These are phyloP conservation scores for Leucosporidium yakuticum DNA, from an alignment of 768 basidiomycete species.

Conservation along the genomic window DNA sequence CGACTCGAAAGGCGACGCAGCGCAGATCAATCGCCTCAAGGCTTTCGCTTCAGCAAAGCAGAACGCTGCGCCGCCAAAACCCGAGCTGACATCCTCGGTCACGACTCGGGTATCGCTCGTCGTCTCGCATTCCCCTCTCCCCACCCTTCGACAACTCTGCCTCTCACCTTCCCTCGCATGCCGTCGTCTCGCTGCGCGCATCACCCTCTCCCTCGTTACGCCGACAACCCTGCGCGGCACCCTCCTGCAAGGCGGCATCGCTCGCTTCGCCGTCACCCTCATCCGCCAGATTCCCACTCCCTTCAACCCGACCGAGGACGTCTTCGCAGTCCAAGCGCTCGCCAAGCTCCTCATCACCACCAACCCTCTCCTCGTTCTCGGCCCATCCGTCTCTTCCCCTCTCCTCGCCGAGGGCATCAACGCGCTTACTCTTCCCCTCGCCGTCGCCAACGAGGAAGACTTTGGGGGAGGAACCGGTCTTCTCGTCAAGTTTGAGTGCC, in stretches of 20 bases:
- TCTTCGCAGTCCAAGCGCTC: slow-evolving; percentile 67
- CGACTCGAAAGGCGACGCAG: slow-evolving; percentile 67
- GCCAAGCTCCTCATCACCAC: slow-evolving; percentile 90
- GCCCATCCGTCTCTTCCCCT: slow-evolving; percentile 69
- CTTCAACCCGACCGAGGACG: slow-evolving; percentile 14
- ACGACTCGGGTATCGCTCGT: slow-evolving; percentile 8
- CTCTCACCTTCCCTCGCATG: slow-evolving; percentile 12
- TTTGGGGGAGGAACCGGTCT: slow-evolving; percentile 49
- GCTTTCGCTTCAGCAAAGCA: slow-evolving; percentile 50
- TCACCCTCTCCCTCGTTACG: slow-evolving; percentile 31
- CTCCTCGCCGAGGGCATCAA: slow-evolving; percentile 65
- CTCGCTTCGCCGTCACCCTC: slow-evolving; percentile 48
- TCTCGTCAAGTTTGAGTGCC: slow-evolving; percentile 80
- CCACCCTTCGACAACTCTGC: slow-evolving; percentile 42
- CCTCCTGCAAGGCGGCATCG: slow-evolving; percentile 44
- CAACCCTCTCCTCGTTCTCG: slow-evolving; percentile 83
- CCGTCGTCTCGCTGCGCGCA: slow-evolving; percentile 32
- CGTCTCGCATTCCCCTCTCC: slow-evolving; percentile 15
- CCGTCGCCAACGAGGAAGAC: slow-evolving; percentile 46
- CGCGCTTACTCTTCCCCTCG: slow-evolving; percentile 66
- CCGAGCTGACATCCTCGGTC: slow-evolving; percentile 3
- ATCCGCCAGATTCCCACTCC: slow-evolving; percentile 14
- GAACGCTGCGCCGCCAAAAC: slow-evolving; percentile 40
- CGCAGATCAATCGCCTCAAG: slow-evolving; percentile 38
- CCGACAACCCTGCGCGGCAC: slow-evolving; percentile 27